A percentile compares a stretch with the other conserved stretches of the same genome.
Evolutionary conservation across 2,329 filamentous ascomycete genomes (phyloP).

Genomic region (Hypoxylon sp.): DNA sequence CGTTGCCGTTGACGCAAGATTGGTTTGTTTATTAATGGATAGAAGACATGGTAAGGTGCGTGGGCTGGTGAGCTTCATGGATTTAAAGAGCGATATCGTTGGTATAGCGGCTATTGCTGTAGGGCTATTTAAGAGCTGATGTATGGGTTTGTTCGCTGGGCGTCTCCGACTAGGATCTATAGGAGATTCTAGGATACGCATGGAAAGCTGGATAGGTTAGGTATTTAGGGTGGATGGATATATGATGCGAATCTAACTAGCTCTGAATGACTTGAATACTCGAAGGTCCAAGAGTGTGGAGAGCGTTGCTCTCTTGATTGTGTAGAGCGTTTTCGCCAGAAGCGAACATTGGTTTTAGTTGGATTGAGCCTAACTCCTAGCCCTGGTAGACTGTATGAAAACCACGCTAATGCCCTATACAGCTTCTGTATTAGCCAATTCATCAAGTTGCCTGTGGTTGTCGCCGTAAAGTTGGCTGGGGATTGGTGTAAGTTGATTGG

Average conservation of each 20-base stretch:
- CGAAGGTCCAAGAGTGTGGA: background rate
- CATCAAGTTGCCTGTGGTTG: background rate
- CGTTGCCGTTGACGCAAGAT: slow-evolving; percentile 81
- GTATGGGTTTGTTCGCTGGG: background rate
- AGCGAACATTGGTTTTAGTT: slow-evolving; percentile 1
- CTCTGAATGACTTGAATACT: background rate
- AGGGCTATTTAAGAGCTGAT: background rate
- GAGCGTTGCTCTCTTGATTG: background rate
- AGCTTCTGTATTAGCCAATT: background rate
- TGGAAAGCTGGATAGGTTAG: background rate
- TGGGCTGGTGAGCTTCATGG: background rate
- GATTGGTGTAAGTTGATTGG: slow-evolving; percentile 53
- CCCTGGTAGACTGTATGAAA: background rate
- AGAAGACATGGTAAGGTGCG: background rate
- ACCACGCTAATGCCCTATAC: background rate
- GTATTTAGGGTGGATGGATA: background rate
- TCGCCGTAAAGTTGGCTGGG: background rate
- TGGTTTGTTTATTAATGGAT: slow-evolving; percentile 78
- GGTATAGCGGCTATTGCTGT: background rate
- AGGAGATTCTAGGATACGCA: background rate
- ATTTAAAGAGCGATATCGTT: background rate
- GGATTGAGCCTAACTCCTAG: too few species aligned
- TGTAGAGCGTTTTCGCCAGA: background rate
- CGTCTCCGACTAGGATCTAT: background rate
- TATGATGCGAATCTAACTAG: background rate